Conservation (phyloP, 1,284 basidiomycete genomes). For the Pisolithus thermaeus region DNA sequence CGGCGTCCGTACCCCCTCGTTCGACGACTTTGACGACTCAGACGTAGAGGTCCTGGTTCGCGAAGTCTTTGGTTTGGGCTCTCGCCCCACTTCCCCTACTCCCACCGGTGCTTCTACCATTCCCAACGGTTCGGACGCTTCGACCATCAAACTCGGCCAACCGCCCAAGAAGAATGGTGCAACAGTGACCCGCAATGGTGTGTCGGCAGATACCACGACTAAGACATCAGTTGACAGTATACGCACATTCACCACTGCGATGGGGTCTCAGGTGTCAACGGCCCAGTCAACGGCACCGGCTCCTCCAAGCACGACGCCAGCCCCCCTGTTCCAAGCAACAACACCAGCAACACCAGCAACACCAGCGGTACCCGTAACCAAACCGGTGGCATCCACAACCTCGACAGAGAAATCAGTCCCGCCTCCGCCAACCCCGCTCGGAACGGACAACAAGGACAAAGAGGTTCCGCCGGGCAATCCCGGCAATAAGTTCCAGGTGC, state of each 20-base stretch:
- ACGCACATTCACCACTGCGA: conserved; percentile 13
- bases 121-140: conserved; percentile 10
- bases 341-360: background rate
- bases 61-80: conserved; percentile 32
- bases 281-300: background rate
- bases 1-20: conserved; percentile 30
- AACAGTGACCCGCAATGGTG: conserved; percentile 11
- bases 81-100: conserved; percentile 22
- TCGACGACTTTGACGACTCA: conserved; percentile 31
- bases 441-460: conserved; percentile 2
- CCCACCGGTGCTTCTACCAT: conserved; percentile 4
- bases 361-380: conserved; percentile 5
- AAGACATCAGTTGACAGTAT: conserved; percentile 19
- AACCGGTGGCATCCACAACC: background rate
- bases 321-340: background rate
- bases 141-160: conserved; percentile 21
- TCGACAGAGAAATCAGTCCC: background rate
- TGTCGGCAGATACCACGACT: conserved; percentile 14
- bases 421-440: background rate
- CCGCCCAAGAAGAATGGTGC: conserved; percentile 22
- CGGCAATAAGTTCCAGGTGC: background rate
- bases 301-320: background rate
- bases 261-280: conserved; percentile 9
- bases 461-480: background rate
- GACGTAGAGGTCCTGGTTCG: conserved; percentile 34